Base-by-base conservation (phyloP, 2,329 filamentous ascomycete genomes). In the Fusarium pininemorale region DNA sequence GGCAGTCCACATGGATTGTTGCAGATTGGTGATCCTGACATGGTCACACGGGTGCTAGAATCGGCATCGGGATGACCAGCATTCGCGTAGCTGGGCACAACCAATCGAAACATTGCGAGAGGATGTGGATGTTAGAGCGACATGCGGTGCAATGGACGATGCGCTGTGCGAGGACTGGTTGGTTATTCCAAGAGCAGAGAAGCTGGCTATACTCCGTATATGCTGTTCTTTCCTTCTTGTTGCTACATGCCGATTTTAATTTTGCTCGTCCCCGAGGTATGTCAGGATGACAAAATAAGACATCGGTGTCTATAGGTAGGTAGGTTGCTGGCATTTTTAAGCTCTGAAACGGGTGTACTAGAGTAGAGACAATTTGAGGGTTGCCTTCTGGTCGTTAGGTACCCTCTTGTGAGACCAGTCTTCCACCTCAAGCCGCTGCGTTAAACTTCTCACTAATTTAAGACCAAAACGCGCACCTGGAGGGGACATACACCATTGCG, bases 21-120 rank as follows among this genome's bases (percentile, higher is more conserved):
- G 65, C 73, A 73, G 55, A 68, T 59, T 75, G 70, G 58, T 74
- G 72, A 75, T 73, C 62, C 72, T 32, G 48, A 63, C 60, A 59
- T 73, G 54, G 70, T 70, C 41, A 32, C 65, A 77, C 72, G 39
- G 56, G 59, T 56, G 47, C 65, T 30, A 38, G 57, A 59, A 58
- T 72, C 69, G 63, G 67, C 45, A 68, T 63, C 53, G 54, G 69
- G 37, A 32, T 41, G 56, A 45, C 61, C 51, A 63, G 42, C 63
- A 63, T 44, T 54, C 35, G 24, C 51, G 48, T 62, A 51, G 51
- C 61, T 28, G 58, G 60, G 35, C 42, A 63, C 39, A 28, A 26
- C 54, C 60, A 51, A 69, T 60, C 28, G 28, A 30, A 50, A 51
- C 35, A 50, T 48, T 61, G 56, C 48, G 51, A 38, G 51, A 38